phyloP scores from a whole-genome alignment of 768 basidiomycete genomes.

The Rhodotorula diobovata region DNA sequence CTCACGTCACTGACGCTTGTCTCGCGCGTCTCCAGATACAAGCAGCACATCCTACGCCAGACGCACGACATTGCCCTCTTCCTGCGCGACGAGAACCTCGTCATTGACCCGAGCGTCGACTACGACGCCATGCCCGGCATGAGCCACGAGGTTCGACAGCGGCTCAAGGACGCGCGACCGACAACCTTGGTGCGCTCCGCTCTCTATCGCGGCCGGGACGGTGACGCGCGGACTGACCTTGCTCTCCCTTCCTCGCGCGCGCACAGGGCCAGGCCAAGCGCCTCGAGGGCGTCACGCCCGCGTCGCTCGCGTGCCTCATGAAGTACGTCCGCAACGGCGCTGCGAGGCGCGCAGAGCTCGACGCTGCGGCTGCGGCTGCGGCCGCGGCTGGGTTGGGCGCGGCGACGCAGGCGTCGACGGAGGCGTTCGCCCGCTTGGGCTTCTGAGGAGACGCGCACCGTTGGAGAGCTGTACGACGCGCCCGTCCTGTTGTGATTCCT shows the following conservation, averaged over 20 bases:
- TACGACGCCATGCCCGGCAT: conserved; percentile 64
- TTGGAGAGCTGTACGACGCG: too few relatives aligned
- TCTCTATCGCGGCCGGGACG: neutral
- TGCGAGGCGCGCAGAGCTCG: conserved; percentile 7
- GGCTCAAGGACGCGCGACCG: conserved; percentile 60
- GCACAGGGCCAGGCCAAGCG: conserved; percentile 79
- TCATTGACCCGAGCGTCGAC: conserved; percentile 66
- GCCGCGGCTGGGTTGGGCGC: too few relatives aligned
- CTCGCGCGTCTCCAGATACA: conserved; percentile 25
- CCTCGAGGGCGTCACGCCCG: conserved; percentile 90
- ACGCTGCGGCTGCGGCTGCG: neutral
- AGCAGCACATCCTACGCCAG: conserved; percentile 62
- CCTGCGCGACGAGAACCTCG: conserved; percentile 67
- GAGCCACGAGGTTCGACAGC: conserved; percentile 69
- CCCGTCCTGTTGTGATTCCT: too few relatives aligned
- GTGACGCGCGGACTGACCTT: neutral
- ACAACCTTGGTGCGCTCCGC: conserved; percentile 58
- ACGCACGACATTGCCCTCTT: conserved; percentile 69
- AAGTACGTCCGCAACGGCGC: conserved; percentile 54
- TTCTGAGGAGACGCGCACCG: neutral
- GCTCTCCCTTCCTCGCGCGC: neutral
- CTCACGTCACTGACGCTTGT: neutral
- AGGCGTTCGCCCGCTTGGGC: neutral
- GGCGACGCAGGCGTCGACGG: neutral
- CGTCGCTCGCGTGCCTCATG: conserved; percentile 64